Base-by-base conservation (phyloP, 352 stramenopile genomes). In the Pythium guiyangense region DNA sequence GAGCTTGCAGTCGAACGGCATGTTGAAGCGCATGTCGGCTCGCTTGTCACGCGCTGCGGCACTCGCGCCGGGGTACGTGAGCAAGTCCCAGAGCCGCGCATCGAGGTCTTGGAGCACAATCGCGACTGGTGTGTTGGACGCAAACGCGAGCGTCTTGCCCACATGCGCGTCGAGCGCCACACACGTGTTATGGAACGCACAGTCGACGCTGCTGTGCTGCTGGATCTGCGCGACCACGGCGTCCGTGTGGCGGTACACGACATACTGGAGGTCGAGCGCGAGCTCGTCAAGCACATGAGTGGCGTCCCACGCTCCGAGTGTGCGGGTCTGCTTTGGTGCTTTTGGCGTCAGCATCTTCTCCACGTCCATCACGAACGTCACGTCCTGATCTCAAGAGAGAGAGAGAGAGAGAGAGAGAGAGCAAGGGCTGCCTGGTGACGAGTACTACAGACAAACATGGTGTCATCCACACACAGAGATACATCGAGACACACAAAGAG, bases 371-470 rank as follows among this genome's bases (percentile, higher is more conserved):
- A 60, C 34, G 10, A 60, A 60, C 22, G 25, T 46, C 43, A 60
- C 22, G 44, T 54, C 44, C 54, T 60, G 34, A n/a, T n/a, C n/a
- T 18, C 43, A 68, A 64, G 62, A 56, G 44, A 40, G n/a, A 37
- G 1, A 14, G 27, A 22, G 27, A 51, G 12, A 25, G 25, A 37
- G 11, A 50, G 6, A 46, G n/a, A 11, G 31, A 1, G 31, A 37
- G 6, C 29, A 37, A 12, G 31, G 31, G 9, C 31, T 12, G 31
- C 12, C 31, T 12, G 29, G 29, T 8, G 29, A 9, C 31, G 6
- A 37, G 6, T 12, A 6, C 31, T 37, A 9, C 31, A 37, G 31
- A 37, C 31, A 6, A 2, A 9, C 12, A 10, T 18, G 1, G 43
- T 49, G n/a, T n/a, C 14, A 43, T n/a, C n/a, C 12, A 43, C 37